Evolutionary conservation across 2,329 filamentous ascomycete species (phyloP), one percentile per base, ranked within the genome.

Genomic region (Elsinoe arachidis): DNA sequence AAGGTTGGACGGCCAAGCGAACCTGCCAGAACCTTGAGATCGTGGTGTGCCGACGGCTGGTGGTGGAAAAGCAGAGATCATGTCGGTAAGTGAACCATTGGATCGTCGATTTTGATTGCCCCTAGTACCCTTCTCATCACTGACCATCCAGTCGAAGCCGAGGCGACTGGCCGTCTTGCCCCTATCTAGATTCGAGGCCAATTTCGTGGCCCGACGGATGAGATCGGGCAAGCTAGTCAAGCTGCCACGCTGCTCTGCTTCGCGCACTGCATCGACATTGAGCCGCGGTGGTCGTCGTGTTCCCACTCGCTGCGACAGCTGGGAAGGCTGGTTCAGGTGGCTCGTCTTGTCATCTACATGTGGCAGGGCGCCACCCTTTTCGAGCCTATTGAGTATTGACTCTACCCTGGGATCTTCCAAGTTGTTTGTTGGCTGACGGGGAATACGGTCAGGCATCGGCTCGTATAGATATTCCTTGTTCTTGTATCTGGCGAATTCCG

Each of bases 141-240:
- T 61, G 69, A 38, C 65, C 63, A 59, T 73, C 73, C 71, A 79
- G 64, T 74, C 70, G 62, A 80, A 69, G 15, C 78, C 79, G 5
- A 82, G 64, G 58, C 79, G 74, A 66, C 82, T 85, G 11, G 82
- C 82, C 17, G 83, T 85, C 62, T 74, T 85, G 11, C 92, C 92
- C 62, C 85, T 85, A 65, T 97, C 92, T 59, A 99, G 84, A 72
- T 95, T 90, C 0, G 88, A 83, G 14, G 91, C 92, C 37, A 97
- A 76, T 62, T 83, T 84, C 0, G 92, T 97, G 10, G 93, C 93
- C 64, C 93, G 83, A 66, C 84, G 81, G 63, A 99, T 97, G 60
- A 99, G 75, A 69, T 97, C 93, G 0, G 91, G 87, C 59, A 99
- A 75, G 71, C 91, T 96, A 1, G 93, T 97, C 61, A 96, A 77